Evolutionary conservation across 1,284 basidiomycete genomes (phyloP), one percentile per base, ranked within the genome.

Genomic region (Ceratobasidium sp.): DNA sequence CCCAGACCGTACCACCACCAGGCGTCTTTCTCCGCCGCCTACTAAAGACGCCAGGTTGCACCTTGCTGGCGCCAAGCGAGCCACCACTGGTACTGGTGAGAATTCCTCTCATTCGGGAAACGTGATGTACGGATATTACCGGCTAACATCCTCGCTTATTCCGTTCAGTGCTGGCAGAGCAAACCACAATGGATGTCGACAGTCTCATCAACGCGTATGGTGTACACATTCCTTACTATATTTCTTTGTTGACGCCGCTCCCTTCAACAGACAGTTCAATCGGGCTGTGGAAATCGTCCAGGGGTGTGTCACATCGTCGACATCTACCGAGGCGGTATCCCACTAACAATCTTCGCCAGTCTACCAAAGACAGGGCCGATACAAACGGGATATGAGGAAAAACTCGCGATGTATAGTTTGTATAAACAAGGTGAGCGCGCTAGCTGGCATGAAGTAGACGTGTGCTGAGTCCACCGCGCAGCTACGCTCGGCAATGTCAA

Each of bases 341-440:
- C 54, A 41, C 46, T 74, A 46, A 54, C n/a, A n/a, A 56, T 34
- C 54, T 31, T 24, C 11, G 13, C 14, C 16, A 85, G 84, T 76
- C 84, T 98, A 24, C 96, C 97, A 0, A 97, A 97, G 85, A 93
- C 91, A 11, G 96, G 97, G 0, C 95, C 96, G 51, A 96, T 98
- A 78, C 96, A 98, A 83, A 98, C 96, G 0, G 94, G 90, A 72
- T 98, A 98, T 82, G 96, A 98, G 79, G 96, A 98, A 82, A 98
- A 98, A 82, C 85, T 98, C 9, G 89, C 90, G 16, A 94, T 98
- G 87, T 98, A 98, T 81, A 94, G 93, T 82, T 85, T 96, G 79
- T 96, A 94, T 82, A 96, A 96, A 82, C 95, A 97, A 89, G 93
- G 94, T 95, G 63, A 56, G 81, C 77, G 41, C 16, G 24, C n/a